phyloP scores from a whole-genome alignment of 106 monocot genomes.

The Xerophyta viscosa region DNA sequence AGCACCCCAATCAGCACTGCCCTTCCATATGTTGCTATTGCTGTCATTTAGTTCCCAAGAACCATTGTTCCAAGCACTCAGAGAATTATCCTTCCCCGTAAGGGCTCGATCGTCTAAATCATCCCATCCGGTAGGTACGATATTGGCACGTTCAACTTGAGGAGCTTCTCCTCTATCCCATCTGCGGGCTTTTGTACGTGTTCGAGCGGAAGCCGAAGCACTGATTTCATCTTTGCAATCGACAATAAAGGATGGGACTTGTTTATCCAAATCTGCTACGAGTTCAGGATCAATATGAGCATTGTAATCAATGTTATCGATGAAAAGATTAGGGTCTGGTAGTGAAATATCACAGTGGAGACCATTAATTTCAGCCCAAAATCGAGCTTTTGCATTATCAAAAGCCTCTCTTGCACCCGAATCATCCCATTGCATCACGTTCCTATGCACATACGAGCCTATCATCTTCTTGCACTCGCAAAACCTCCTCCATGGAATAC shows the following conservation, averaged over 20 bases:
- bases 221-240: not conserved
- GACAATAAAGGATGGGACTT: not conserved
- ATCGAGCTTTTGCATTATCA: slow-evolving; percentile 35
- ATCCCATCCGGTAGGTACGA: slow-evolving; percentile 7
- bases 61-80: not conserved
- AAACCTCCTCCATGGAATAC: slow-evolving; percentile 26
- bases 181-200: slow-evolving; percentile 9
- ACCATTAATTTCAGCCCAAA: slow-evolving; percentile 28
- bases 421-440: slow-evolving; percentile 47
- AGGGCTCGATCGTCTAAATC: not conserved
- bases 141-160: not conserved
- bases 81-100: not conserved
- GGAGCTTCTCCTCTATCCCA: slow-evolving; percentile 20
- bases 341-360: slow-evolving; percentile 16
- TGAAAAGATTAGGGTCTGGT: slow-evolving; percentile 43
- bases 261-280: slow-evolving; percentile 32
- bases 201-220: slow-evolving; percentile 14
- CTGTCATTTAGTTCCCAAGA: not conserved
- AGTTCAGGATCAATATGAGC: slow-evolving; percentile 26
- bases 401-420: slow-evolving; percentile 46
- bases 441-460: slow-evolving; percentile 16
- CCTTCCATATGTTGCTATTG: not conserved
- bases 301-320: slow-evolving; percentile 30
- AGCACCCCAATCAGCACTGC: not conserved
- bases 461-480: slow-evolving; percentile 22